Evolutionary conservation across 2,329 filamentous ascomycete species (phyloP).

Genomic region (Thielaviopsis musarum): DNA sequence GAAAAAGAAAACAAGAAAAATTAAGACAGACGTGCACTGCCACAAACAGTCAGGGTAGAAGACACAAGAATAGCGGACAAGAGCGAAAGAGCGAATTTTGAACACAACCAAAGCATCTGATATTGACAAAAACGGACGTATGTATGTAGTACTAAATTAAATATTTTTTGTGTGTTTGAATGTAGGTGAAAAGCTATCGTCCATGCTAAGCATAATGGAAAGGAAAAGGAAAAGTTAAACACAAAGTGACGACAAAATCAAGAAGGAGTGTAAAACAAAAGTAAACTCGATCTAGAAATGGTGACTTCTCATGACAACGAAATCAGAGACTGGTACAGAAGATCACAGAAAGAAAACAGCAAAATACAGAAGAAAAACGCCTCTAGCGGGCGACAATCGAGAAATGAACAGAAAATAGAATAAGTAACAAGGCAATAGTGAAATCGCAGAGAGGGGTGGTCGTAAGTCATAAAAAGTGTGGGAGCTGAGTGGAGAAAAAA

Average conservation of each 20-base stretch:
- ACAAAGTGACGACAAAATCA: neutral
- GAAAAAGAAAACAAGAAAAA: neutral
- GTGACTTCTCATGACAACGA: neutral
- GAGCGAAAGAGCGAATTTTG: neutral
- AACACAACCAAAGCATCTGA: neutral
- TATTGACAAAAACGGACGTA: neutral
- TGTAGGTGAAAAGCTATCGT: neutral
- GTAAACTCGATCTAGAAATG: neutral
- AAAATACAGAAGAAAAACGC: neutral
- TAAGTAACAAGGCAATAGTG: neutral
- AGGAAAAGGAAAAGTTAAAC: neutral
- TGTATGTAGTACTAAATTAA: neutral
- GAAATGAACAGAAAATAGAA: neutral
- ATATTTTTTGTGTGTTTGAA: neutral
- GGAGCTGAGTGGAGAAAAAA: neutral
- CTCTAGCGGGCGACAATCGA: neutral
- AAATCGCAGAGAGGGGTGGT: neutral
- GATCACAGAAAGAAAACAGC: neutral
- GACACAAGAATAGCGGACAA: neutral
- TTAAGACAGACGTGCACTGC: neutral
- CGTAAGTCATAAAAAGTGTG: constrained; percentile 1
- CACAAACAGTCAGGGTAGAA: neutral
- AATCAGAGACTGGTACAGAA: constrained; percentile 3
- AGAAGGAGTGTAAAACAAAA: neutral
- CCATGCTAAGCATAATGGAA: neutral